Evolutionary conservation across 164 flowering plant genomes (phyloP).

Genomic region (Amborella trichopoda): DNA sequence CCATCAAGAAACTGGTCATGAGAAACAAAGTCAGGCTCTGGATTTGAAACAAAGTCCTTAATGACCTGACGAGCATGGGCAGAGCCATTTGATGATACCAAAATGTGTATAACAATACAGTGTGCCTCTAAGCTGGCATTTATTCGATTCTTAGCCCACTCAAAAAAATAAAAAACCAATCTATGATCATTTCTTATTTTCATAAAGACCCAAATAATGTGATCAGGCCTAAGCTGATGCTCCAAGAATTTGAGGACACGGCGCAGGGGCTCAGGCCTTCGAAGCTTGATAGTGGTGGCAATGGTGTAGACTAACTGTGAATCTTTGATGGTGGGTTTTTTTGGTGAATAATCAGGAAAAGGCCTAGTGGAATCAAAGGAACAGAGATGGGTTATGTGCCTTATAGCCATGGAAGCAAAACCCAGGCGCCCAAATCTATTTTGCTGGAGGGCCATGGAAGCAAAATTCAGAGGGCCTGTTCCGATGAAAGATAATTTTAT

Average conservation of each 20-base stretch:
- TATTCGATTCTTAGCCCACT: constrained; percentile 15
- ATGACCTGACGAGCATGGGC: constrained; percentile 11
- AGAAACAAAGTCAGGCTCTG: background rate
- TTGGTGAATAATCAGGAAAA: constrained; percentile 24
- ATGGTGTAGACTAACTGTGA: constrained; percentile 16
- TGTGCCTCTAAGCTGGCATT: constrained; percentile 13
- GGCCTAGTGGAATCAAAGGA: constrained; percentile 9
- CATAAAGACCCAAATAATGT: constrained; percentile 18
- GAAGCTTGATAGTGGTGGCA: constrained; percentile 19
- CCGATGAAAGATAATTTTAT: too few relatives aligned
- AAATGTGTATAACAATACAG: constrained; percentile 15
- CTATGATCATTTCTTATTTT: constrained; percentile 13
- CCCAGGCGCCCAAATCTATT: too few relatives aligned
- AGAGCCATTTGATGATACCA: constrained; percentile 13
- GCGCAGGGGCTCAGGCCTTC: constrained; percentile 17
- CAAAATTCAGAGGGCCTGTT: too few relatives aligned
- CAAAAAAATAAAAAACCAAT: constrained; percentile 14
- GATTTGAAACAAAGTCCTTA: constrained; percentile 1
- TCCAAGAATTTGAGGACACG: constrained; percentile 18
- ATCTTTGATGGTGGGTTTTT: constrained; percentile 19
- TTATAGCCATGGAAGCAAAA: too few relatives aligned
- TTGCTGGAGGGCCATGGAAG: too few relatives aligned
- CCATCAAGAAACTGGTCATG: constrained; percentile 16
- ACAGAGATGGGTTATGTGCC: too few relatives aligned
- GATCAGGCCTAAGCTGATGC: constrained; percentile 12